Percentiles rank a stretch among this genome's conserved stretches.
Conservation (phyloP, 495 filamentous ascomycete species). For the Penicillium riverlandense region DNA sequence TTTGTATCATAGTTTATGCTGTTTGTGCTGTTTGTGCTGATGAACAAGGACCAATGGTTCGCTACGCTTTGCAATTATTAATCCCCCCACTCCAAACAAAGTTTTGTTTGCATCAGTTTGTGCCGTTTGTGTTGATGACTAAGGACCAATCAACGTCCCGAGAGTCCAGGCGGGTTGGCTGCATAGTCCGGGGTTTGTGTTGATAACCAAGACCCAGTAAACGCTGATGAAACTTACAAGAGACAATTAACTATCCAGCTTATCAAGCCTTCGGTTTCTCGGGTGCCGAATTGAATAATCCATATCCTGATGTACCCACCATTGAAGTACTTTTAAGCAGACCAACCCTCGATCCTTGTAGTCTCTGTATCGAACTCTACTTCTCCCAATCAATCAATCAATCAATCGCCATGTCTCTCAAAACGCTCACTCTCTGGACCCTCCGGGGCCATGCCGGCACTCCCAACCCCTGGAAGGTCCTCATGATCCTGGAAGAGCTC, state of each 20-base stretch:
- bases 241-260: not conserved
- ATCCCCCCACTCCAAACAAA: not conserved
- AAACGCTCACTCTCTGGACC: no score
- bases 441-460: no score
- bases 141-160: no score
- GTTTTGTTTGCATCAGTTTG: not conserved
- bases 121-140: not conserved
- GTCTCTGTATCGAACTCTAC: no score
- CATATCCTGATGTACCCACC: not conserved
- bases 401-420: no score
- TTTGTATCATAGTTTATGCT: constrained; percentile 1
- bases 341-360: no score
- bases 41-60: not conserved
- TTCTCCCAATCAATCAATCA: no score
- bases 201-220: not conserved
- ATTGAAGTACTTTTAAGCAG: not conserved
- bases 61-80: not conserved
- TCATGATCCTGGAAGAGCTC: constrained; percentile 58
- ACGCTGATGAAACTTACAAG: not conserved
- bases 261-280: not conserved
- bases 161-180: no score
- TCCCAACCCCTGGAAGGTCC: constrained; percentile 62
- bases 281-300: not conserved
- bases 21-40: constrained; percentile 1
- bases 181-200: no score